These are phyloP conservation scores for Flaveria brownii DNA, from an alignment of 129 eudicot genomes.

Conservation along the genomic window DNA sequence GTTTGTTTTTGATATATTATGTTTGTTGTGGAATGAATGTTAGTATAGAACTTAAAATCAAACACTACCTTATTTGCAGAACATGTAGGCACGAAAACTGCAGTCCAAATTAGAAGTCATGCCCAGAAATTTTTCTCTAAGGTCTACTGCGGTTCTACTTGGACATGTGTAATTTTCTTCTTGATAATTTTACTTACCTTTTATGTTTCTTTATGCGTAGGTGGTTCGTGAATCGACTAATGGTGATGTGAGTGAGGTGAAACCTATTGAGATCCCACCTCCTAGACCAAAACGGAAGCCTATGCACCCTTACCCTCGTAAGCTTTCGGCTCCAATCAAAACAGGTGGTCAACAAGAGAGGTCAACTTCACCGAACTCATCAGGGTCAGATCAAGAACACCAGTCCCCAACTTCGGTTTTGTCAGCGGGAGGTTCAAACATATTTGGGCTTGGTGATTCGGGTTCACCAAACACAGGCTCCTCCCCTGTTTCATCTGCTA, in stretches of 20 bases:
- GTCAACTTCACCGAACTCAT: slow-evolving; percentile 43
- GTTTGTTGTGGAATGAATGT: neutral
- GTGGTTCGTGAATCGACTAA: slow-evolving; percentile 74
- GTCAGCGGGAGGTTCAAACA: slow-evolving; percentile 64
- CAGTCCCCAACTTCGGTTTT: slow-evolving; percentile 81
- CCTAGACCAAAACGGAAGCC: slow-evolving; percentile 97
- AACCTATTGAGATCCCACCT: slow-evolving; percentile 90
- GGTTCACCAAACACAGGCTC: slow-evolving; percentile 45
- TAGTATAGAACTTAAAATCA: neutral
- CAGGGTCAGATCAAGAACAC: slow-evolving; percentile 55
- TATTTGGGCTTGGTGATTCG: slow-evolving; percentile 43
- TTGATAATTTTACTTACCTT: neutral
- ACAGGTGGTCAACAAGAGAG: slow-evolving; percentile 30
- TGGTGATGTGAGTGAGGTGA: slow-evolving; percentile 47
- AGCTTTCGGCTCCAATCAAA: slow-evolving; percentile 41
- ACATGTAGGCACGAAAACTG: slow-evolving; percentile 95
- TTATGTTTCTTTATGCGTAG: slow-evolving; percentile 14
- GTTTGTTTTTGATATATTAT: neutral
- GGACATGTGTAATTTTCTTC: neutral
- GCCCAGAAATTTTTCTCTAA: slow-evolving; percentile 95
- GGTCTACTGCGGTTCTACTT: slow-evolving; percentile 29
- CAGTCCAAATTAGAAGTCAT: slow-evolving; percentile 98
- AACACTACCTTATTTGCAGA: slow-evolving; percentile 46
- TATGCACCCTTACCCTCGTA: slow-evolving; percentile 95
- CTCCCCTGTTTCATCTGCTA: slow-evolving; percentile 56